These are phyloP conservation scores for Venturia aucupariae DNA, from an alignment of 2,329 filamentous ascomycete genomes.

Conservation along the genomic window DNA sequence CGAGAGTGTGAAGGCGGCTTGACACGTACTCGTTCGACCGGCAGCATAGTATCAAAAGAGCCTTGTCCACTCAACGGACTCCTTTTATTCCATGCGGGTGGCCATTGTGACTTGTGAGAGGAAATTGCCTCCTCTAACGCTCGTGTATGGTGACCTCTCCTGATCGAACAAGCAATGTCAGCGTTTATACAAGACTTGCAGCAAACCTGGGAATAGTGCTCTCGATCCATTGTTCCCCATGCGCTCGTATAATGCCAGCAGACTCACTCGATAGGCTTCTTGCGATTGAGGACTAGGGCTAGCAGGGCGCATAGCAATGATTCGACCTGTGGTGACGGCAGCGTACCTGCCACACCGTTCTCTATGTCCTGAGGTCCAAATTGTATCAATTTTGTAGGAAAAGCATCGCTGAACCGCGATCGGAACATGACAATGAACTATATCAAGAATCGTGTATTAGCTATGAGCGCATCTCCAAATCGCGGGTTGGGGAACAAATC, in stretches of 20 bases:
- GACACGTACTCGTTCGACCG: slow-evolving; percentile 64
- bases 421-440: slow-evolving; percentile 99
- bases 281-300: slow-evolving; percentile 83
- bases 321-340: slow-evolving; percentile 79
- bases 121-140: slow-evolving; percentile 89
- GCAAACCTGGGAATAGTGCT: slow-evolving; percentile 1
- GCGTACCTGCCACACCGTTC: slow-evolving; percentile 65
- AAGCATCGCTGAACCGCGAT: slow-evolving; percentile 81
- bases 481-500: slow-evolving; percentile 17
- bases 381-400: slow-evolving; percentile 77
- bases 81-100: slow-evolving; percentile 67
- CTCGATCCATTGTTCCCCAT: neutral
- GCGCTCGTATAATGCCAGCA: neutral
- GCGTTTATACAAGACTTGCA: slow-evolving; percentile 15
- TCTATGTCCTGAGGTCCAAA: slow-evolving; percentile 95
- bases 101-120: slow-evolving; percentile 82
- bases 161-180: slow-evolving; percentile 36
- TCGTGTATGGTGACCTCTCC: slow-evolving; percentile 83
- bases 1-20: slow-evolving; percentile 4
- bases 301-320: slow-evolving; percentile 82
- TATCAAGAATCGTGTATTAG: slow-evolving; percentile 20
- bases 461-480: slow-evolving; percentile 21
- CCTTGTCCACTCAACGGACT: slow-evolving; percentile 74
- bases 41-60: slow-evolving; percentile 73
- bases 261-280: slow-evolving; percentile 91